Evolutionary conservation across 306 rosid genomes (phyloP).

Genomic region (Mimosa pudica): DNA sequence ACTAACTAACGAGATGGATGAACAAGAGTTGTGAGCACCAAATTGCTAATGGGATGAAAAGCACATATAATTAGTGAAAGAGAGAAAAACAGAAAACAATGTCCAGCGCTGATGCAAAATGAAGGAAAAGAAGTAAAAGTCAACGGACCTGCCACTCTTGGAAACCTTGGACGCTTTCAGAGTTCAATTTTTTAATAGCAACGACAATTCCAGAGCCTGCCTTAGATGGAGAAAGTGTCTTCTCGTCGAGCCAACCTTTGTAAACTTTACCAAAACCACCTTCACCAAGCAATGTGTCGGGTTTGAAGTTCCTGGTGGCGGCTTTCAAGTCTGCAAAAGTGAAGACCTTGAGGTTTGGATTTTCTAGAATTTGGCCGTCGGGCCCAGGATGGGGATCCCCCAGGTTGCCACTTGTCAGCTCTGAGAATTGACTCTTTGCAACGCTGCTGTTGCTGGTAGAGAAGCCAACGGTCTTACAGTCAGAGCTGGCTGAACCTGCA

Average conservation of each 20-base stretch:
- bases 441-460: slow-evolving; percentile 51
- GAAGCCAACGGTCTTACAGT: slow-evolving; percentile 37
- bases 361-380: slow-evolving; percentile 51
- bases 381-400: slow-evolving; percentile 12
- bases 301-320: slow-evolving; percentile 63
- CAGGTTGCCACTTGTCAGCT: slow-evolving; percentile 39
- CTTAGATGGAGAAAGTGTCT: slow-evolving; percentile 63
- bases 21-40: background rate
- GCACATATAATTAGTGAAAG: background rate
- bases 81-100: background rate
- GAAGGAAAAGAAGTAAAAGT: background rate
- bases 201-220: slow-evolving; percentile 60
- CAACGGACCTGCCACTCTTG: slow-evolving; percentile 81
- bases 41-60: background rate
- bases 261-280: slow-evolving; percentile 92
- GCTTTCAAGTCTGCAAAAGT: slow-evolving; percentile 60
- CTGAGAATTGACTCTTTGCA: slow-evolving; percentile 55
- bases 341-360: slow-evolving; percentile 63
- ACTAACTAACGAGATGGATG: background rate
- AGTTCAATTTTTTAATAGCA: slow-evolving; percentile 74
- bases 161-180: slow-evolving; percentile 75
- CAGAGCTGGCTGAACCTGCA: slow-evolving; percentile 39
- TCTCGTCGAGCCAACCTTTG: slow-evolving; percentile 82
- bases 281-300: slow-evolving; percentile 66
- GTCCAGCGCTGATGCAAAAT: background rate